These are phyloP conservation scores for Claviceps quebecensis DNA, from an alignment of 2,329 filamentous ascomycete genomes.

Conservation along the genomic window DNA sequence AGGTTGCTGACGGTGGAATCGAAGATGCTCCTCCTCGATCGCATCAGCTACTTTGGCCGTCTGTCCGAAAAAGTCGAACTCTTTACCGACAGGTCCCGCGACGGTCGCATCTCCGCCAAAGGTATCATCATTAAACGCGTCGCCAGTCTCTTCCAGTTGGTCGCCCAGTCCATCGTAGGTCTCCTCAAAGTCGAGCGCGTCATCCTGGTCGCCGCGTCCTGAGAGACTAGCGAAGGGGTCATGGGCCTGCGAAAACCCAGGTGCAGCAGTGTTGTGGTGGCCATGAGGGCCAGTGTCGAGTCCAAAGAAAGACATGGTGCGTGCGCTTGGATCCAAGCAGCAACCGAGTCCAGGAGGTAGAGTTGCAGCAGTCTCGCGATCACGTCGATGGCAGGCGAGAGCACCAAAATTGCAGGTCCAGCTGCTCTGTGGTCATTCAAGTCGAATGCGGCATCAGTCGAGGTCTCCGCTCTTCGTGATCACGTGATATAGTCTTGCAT, in stretches of 20 bases:
- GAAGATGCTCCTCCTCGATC: slow-evolving; percentile 80
- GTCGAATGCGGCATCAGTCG: background rate
- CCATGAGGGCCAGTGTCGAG: slow-evolving; percentile 52
- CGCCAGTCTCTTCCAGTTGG: slow-evolving; percentile 78
- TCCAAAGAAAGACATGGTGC: slow-evolving; percentile 79
- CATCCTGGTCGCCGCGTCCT: slow-evolving; percentile 43
- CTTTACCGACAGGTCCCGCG: slow-evolving; percentile 55
- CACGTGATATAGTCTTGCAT: background rate
- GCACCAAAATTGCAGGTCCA: background rate
- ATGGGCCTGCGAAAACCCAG: slow-evolving; percentile 68
- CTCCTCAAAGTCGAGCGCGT: slow-evolving; percentile 72
- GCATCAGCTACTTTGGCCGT: slow-evolving; percentile 77
- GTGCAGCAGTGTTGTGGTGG: slow-evolving; percentile 51
- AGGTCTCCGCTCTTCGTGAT: background rate
- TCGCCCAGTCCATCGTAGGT: slow-evolving; percentile 93
- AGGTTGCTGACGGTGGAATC: slow-evolving; percentile 64
- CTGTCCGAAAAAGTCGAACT: slow-evolving; percentile 93
- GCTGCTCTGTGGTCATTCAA: background rate
- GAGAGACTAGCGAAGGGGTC: slow-evolving; percentile 83
- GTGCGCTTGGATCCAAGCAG: background rate
- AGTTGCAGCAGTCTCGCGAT: background rate
- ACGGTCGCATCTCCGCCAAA: slow-evolving; percentile 43
- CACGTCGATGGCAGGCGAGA: background rate
- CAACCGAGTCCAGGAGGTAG: background rate
- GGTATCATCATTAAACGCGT: slow-evolving; percentile 94